Base-by-base conservation (phyloP, 2,329 filamentous ascomycete species). In the Aureobasidium leucospermi region DNA sequence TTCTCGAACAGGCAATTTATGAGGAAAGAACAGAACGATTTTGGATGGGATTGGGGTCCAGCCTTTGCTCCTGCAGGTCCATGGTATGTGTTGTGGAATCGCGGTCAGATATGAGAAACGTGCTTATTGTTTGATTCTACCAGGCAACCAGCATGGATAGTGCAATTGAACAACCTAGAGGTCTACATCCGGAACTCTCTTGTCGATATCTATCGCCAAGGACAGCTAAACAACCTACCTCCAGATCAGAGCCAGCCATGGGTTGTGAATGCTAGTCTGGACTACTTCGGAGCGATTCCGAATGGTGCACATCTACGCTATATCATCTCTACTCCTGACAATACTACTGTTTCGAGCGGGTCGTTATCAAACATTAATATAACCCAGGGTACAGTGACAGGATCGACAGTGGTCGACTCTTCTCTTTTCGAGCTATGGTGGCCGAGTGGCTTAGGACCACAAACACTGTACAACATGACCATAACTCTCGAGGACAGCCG, bases 31-130 rank as follows among this genome's bases (percentile, higher is more conserved):
- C 80, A 85, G 67, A 81, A 75, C 7, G 82, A 85, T 67, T 85
- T 85, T 67, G 84, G 84, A 1, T 86, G 83, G 84, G 83, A 85
- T 61, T 72, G 67, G 67, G 59, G 58, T 9, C 81, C 81, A 9
- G 81, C 79, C 0, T 84, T 86, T 66, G 75, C 78, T n/a, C 82
- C 84, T 0, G 79, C 81, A n/a, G 84, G 84, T 2, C 80, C 83
- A 6, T 87, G 83, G 84, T 76, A 81, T 83, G 78, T 67, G 69
- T 84, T 1, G 73, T 85, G 11, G 61, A 70, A 1, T 61, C 71
- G 1, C 71, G 78, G 36, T 65, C 81, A 2, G 76, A 82, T 62
- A 69, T 80, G 9, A 64, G 80, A 4, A 83, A 85, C 64, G 78
- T 78, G 1, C 69, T 80, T n/a, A 66, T 85, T 2, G 83, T 86